A percentile compares a stretch with the other conserved stretches of the same genome.
Conservation (phyloP, 108 stramenopile species). For the Cyclotella atomus region DNA sequence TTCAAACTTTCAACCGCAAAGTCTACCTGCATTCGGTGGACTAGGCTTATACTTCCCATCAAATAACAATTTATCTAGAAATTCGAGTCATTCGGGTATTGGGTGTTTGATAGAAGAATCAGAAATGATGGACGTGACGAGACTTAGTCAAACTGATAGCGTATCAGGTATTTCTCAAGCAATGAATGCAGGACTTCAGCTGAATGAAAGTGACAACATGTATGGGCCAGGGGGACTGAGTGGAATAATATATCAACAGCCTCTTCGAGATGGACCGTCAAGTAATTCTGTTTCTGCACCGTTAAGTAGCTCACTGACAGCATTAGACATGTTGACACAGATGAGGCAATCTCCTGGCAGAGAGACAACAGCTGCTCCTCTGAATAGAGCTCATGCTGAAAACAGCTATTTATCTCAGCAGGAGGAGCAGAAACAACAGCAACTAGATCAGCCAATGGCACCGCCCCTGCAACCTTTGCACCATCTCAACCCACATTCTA, state of each 20-base stretch:
- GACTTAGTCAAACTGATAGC: background rate
- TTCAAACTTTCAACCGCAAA: slow-evolving; percentile 28
- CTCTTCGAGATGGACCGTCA: background rate
- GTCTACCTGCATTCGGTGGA: slow-evolving; percentile 15
- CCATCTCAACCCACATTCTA: background rate
- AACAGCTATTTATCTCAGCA: background rate
- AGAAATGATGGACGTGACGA: background rate
- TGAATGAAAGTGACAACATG: slow-evolving; percentile 3
- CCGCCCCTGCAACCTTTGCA: background rate
- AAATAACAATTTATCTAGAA: slow-evolving; percentile 10
- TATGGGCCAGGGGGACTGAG: background rate
- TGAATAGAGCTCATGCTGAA: background rate
- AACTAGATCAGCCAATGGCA: background rate
- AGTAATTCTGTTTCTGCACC: background rate
- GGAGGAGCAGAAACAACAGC: background rate
- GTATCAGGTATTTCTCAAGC: slow-evolving; percentile 10
- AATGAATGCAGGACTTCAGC: slow-evolving; percentile 2
- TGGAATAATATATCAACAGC: background rate
- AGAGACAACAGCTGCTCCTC: background rate
- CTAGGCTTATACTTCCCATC: background rate
- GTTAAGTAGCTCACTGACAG: slow-evolving; percentile 44
- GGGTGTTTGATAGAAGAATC: slow-evolving; percentile 32
- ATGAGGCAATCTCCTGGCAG: slow-evolving; percentile 6
- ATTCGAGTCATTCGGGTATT: slow-evolving; percentile 13
- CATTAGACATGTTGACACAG: slow-evolving; percentile 38